phyloP scores from a whole-genome alignment of 768 basidiomycete species.

The Russula earlei region DNA sequence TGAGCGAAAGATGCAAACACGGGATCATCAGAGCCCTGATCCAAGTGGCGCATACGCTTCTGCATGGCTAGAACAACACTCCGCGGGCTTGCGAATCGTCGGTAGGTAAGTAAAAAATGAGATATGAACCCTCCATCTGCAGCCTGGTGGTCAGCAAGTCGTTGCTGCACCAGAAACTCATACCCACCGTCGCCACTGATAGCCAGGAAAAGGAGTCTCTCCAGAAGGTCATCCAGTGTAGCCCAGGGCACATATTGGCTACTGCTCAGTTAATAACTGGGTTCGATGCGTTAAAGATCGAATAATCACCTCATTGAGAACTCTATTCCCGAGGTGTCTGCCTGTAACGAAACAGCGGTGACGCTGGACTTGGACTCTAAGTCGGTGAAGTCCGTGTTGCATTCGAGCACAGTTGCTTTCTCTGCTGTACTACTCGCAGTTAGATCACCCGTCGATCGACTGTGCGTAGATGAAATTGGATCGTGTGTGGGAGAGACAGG shows the following conservation, averaged over 20 bases:
- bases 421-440: conserved; percentile 31
- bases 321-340: background rate
- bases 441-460: conserved; percentile 47
- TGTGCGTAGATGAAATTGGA: conserved; percentile 42
- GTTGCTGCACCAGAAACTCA: background rate
- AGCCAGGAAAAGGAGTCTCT: conserved; percentile 73
- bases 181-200: conserved; percentile 73
- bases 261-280: conserved; percentile 25
- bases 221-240: conserved; percentile 67
- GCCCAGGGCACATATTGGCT: conserved; percentile 61
- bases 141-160: conserved; percentile 7
- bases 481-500: background rate
- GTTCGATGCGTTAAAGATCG: background rate
- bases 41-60: conserved; percentile 72
- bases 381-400: conserved; percentile 20
- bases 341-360: conserved; percentile 2
- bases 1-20: conserved; percentile 85
- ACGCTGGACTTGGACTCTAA: background rate
- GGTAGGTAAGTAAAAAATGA: conserved; percentile 77
- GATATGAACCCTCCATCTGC: conserved; percentile 68
- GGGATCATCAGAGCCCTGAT: conserved; percentile 62
- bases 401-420: conserved; percentile 21
- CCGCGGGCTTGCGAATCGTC: conserved; percentile 72
- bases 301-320: conserved; percentile 36
- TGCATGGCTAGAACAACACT: conserved; percentile 80